Base-by-base conservation (phyloP, 1,284 basidiomycete species). In the Ceratobasidium sp. region DNA sequence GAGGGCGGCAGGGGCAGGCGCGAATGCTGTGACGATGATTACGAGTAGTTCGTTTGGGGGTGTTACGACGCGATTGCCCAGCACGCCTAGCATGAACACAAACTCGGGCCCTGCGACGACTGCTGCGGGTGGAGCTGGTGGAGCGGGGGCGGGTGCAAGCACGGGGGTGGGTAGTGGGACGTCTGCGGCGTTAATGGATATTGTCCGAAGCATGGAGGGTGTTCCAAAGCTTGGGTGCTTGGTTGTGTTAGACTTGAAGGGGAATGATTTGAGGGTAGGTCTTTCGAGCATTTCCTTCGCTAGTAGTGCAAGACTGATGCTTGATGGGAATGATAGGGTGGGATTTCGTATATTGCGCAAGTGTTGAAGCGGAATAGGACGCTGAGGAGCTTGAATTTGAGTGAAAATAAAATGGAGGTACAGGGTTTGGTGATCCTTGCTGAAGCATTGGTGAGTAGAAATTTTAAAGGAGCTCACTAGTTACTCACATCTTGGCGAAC, bases 301-400 rank as follows among this genome's bases (percentile, higher is more conserved):
- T 27, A 1, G 16, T 24, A 1, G 13, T 61, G n/a, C 11, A 29
- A 11, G 49, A 62, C 46, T 37, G 37, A 53, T 76, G 54, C 51
- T 75, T n/a, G 11, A 27, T 64, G 14, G 48, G 56, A 34, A 37
- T 39, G 27, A 19, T 74, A 91, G 92, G 88, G 82, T 66, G 96
- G 96, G 0, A 91, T 98, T 29, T 89, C 88, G 0, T 98, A 98
- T 81, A 89, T 99, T 51, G 92, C 95, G 0, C 96, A 98, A 82
- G 96, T 98, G 0, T 84, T 99, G 76, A 98, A 98, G 81, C 90
- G 96, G 53, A 99, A 99, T 82, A 86, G 96, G 37, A 98, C 97
- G 0, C 85, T 99, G 48, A 97, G 96, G 81, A 92, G 98, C 14
- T 86, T 98, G 39, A 98, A 98, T 81, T 83, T 98, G 61, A 92